Conservation (phyloP, 164 flowering plant genomes). For the Chloranthus sessilifolius region DNA sequence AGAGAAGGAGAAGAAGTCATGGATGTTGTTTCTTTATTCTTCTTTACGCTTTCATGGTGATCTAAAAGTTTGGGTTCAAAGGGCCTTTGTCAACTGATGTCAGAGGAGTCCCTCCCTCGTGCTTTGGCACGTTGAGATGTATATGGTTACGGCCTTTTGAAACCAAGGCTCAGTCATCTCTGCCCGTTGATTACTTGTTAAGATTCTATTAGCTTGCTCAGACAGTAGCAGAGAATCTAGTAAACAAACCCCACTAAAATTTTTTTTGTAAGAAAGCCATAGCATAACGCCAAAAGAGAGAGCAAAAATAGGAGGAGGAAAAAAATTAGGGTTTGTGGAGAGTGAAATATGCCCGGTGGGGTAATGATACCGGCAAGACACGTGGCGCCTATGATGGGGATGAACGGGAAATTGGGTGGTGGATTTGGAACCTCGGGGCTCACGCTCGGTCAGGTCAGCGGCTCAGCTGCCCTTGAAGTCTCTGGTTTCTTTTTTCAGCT, state of each 20-base stretch:
- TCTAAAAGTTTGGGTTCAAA: no score
- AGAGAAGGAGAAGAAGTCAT: background rate
- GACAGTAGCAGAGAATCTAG: conserved; percentile 6
- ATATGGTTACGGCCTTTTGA: background rate
- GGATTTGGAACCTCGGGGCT: conserved; percentile 21
- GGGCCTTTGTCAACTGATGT: background rate
- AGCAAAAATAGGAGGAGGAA: background rate
- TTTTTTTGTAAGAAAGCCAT: background rate
- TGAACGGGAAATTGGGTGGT: conserved; percentile 12
- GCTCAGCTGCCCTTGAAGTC: background rate
- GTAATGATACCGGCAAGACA: conserved; percentile 20
- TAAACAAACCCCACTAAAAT: background rate
- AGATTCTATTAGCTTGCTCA: no score
- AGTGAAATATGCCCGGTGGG: conserved; percentile 17
- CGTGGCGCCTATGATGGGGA: conserved; percentile 11
- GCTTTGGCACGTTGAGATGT: conserved; percentile 8
- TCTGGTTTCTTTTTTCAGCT: background rate
- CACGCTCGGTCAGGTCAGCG: conserved; percentile 22
- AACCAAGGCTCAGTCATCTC: background rate
- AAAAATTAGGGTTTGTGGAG: background rate
- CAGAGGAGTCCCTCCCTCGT: background rate
- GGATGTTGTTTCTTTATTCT: background rate
- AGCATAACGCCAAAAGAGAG: background rate
- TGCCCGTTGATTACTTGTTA: background rate
- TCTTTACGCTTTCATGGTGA: background rate